Conservation (phyloP, 306 rosid species). For the Malus sieversii region DNA sequence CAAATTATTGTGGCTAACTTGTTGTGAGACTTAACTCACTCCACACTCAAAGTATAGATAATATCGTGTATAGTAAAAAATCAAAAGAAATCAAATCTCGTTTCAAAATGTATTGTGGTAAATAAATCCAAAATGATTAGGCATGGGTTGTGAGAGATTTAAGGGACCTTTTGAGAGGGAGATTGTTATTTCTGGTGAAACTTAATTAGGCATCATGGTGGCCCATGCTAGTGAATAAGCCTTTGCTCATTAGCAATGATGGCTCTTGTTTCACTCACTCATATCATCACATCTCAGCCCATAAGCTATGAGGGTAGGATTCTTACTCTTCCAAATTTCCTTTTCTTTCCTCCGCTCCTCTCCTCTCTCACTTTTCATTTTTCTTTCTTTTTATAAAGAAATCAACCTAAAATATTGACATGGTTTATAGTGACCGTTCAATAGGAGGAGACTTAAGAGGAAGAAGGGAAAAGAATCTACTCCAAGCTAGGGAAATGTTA, state of each 20-base stretch:
- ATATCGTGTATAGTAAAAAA: too few relatives aligned
- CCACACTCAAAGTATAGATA: too few relatives aligned
- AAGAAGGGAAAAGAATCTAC: background rate
- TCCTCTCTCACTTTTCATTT: too few relatives aligned
- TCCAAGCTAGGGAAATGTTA: constrained; percentile 5
- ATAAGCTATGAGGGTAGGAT: background rate
- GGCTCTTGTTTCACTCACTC: constrained; percentile 13
- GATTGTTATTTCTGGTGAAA: constrained; percentile 24
- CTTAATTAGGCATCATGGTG: constrained; percentile 44
- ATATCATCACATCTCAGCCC: constrained; percentile 11
- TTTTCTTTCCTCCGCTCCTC: too few relatives aligned
- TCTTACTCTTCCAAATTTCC: too few relatives aligned
- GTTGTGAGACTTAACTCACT: too few relatives aligned
- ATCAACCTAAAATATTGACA: too few relatives aligned
- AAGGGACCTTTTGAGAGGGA: constrained; percentile 27
- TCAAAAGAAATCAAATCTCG: too few relatives aligned
- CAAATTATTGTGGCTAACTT: too few relatives aligned
- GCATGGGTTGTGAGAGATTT: constrained; percentile 58
- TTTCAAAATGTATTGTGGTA: background rate
- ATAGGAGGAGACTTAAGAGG: background rate
- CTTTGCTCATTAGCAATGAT: constrained; percentile 56
- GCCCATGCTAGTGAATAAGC: constrained; percentile 49
- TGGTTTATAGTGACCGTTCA: too few relatives aligned
- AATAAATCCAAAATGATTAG: constrained; percentile 40
- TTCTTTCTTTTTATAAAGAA: too few relatives aligned